Percentiles rank a stretch among this genome's conserved stretches.
phyloP scores from a whole-genome alignment of 768 basidiomycete genomes.

The Mrakia frigida region DNA sequence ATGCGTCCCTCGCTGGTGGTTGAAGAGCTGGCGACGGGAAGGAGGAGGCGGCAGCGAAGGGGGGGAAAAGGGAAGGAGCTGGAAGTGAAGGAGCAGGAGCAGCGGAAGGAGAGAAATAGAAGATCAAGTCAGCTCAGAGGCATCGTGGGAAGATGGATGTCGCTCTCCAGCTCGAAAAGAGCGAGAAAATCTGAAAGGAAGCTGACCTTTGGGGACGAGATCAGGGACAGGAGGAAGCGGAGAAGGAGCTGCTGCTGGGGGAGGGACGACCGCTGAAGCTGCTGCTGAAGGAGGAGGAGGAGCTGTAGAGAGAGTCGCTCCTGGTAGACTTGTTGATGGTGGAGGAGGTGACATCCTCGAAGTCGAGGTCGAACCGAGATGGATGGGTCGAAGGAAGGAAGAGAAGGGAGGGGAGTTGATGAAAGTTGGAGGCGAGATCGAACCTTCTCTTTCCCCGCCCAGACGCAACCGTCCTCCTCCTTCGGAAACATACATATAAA shows the following conservation, averaged over 20 bases:
- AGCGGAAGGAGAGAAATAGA: background rate
- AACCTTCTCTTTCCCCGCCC: no score
- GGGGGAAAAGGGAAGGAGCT: constrained; percentile 17
- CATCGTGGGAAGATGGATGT: background rate
- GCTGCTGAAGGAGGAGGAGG: constrained; percentile 1
- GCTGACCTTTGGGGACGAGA: constrained; percentile 1
- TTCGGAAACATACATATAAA: no score
- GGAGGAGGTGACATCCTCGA: background rate
- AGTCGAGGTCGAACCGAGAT: background rate
- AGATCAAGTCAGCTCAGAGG: background rate
- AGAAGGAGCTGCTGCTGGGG: background rate
- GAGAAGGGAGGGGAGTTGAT: background rate
- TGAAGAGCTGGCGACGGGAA: background rate
- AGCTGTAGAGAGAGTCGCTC: background rate
- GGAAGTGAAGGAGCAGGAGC: background rate
- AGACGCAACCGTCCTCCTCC: no score
- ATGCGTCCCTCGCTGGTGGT: background rate
- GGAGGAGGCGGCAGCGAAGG: constrained; percentile 3
- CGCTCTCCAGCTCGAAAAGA: background rate
- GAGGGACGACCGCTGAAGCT: background rate
- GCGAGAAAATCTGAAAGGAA: background rate
- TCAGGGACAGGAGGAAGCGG: background rate
- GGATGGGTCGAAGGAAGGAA: background rate
- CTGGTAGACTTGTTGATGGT: background rate
- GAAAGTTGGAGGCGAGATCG: background rate